phyloP scores from a whole-genome alignment of 805 yeast genomes.

The Sporopachydermia quercuum region DNA sequence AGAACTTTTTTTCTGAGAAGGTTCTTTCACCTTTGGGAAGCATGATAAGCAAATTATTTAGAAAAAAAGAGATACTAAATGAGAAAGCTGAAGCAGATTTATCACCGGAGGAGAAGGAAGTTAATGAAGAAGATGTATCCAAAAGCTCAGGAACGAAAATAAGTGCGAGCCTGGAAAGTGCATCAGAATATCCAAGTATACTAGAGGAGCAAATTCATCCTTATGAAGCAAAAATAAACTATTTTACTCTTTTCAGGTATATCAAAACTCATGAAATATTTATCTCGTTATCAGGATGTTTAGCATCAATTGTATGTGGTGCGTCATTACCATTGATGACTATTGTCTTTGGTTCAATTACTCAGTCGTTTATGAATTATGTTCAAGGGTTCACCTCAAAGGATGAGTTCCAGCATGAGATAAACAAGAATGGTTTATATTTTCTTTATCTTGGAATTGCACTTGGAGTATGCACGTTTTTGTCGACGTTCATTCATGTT shows the following conservation, averaged over 20 bases:
- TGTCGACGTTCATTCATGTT: conserved; percentile 22
- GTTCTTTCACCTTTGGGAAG: too few relatives aligned
- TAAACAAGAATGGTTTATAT: conserved; percentile 2
- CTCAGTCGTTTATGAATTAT: conserved; percentile 7
- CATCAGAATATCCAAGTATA: too few relatives aligned
- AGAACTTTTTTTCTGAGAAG: too few relatives aligned
- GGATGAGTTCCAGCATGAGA: conserved; percentile 4
- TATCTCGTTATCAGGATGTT: neutral
- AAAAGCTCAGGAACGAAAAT: too few relatives aligned
- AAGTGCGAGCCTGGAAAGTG: too few relatives aligned
- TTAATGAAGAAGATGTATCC: too few relatives aligned
- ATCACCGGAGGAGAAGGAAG: too few relatives aligned
- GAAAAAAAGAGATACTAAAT: too few relatives aligned
- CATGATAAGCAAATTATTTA: too few relatives aligned
- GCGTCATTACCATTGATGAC: neutral
- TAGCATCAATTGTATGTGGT: neutral
- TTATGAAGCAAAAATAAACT: neutral
- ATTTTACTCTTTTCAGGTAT: neutral
- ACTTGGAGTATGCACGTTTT: conserved; percentile 11
- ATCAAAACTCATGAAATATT: neutral
- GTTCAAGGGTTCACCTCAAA: neutral
- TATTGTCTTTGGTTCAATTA: conserved; percentile 7
- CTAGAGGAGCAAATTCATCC: neutral
- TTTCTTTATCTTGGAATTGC: conserved; percentile 5
- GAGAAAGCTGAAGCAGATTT: too few relatives aligned